A percentile compares a stretch with the other conserved stretches of the same genome.
phyloP scores from a whole-genome alignment of 148 eudicot species.

The Vaccinium darrowii region DNA sequence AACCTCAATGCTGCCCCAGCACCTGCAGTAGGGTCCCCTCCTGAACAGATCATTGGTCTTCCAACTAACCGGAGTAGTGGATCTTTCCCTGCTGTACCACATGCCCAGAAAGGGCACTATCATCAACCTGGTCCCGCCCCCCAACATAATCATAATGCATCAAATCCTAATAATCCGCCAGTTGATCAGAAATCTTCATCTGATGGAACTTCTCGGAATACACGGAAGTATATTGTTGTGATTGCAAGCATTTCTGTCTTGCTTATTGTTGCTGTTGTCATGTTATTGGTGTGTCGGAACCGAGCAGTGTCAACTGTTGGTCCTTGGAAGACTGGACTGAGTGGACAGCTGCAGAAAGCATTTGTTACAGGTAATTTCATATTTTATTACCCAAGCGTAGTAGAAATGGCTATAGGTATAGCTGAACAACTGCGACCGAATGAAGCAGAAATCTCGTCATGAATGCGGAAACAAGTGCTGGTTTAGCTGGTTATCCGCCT shows the following conservation, averaged over 20 bases:
- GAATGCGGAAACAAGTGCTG: not conserved
- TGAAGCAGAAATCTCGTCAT: not conserved
- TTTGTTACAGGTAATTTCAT: constrained; percentile 69
- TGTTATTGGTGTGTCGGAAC: constrained; percentile 46
- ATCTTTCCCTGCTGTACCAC: constrained; percentile 65
- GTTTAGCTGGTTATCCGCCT: not conserved
- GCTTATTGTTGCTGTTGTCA: constrained; percentile 29
- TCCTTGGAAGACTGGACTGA: constrained; percentile 91
- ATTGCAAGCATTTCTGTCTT: constrained; percentile 39
- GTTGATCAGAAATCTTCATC: constrained; percentile 15
- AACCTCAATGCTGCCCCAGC: constrained; percentile 64
- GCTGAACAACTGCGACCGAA: not conserved
- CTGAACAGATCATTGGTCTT: constrained; percentile 23
- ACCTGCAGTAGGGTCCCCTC: constrained; percentile 26
- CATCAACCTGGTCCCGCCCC: constrained; percentile 18
- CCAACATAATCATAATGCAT: constrained; percentile 16
- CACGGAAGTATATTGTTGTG: constrained; percentile 54
- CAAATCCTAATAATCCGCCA: not conserved
- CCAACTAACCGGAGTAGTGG: constrained; percentile 78
- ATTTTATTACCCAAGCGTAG: not conserved
- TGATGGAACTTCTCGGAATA: constrained; percentile 30
- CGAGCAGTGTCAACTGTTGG: constrained; percentile 58
- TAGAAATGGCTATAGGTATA: not conserved
- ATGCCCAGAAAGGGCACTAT: constrained; percentile 25
- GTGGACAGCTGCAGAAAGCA: constrained; percentile 97